These are phyloP conservation scores for Phytophthora nicotianae DNA, from an alignment of 352 stramenopile genomes.

Conservation along the genomic window DNA sequence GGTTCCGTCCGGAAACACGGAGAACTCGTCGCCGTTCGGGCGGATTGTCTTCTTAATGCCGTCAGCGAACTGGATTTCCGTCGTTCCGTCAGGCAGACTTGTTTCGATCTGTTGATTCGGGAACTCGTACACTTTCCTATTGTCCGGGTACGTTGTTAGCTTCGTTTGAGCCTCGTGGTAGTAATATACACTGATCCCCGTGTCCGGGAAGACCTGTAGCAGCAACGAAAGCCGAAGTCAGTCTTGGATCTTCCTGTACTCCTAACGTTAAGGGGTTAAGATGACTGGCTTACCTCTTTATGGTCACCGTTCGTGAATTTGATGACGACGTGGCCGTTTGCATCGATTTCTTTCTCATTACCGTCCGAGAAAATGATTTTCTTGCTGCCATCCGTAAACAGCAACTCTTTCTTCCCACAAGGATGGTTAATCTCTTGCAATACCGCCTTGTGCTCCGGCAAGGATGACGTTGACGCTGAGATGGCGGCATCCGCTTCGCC, in stretches of 20 bases:
- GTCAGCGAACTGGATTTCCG: conserved; percentile 95
- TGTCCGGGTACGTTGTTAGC: conserved; percentile 94
- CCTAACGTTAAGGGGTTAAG: background rate
- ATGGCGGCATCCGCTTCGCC: conserved; percentile 7
- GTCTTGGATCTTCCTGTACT: background rate
- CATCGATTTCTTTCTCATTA: conserved; percentile 92
- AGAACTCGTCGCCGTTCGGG: conserved; percentile 79
- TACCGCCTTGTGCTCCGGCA: conserved; percentile 26
- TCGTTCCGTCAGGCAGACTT: conserved; percentile 91
- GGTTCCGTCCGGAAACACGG: conserved; percentile 81
- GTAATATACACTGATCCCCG: conserved; percentile 93
- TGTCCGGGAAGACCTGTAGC: conserved; percentile 61
- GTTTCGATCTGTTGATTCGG: conserved; percentile 95
- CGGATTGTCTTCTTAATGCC: conserved; percentile 91
- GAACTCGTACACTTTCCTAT: conserved; percentile 97
- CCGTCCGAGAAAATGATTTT: conserved; percentile 91
- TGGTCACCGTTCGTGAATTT: conserved; percentile 96
- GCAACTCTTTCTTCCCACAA: conserved; percentile 62
- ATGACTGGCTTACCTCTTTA: conserved; percentile 74
- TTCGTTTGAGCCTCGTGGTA: conserved; percentile 94
- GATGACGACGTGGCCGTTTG: conserved; percentile 89
- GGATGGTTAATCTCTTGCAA: conserved; percentile 56
- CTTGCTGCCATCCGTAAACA: conserved; percentile 69
- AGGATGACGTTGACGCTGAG: conserved; percentile 11
- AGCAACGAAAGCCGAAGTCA: conserved; percentile 31